These are phyloP conservation scores for Lignosus rhinocerotis DNA, from an alignment of 1,284 basidiomycete genomes.

Conservation along the genomic window DNA sequence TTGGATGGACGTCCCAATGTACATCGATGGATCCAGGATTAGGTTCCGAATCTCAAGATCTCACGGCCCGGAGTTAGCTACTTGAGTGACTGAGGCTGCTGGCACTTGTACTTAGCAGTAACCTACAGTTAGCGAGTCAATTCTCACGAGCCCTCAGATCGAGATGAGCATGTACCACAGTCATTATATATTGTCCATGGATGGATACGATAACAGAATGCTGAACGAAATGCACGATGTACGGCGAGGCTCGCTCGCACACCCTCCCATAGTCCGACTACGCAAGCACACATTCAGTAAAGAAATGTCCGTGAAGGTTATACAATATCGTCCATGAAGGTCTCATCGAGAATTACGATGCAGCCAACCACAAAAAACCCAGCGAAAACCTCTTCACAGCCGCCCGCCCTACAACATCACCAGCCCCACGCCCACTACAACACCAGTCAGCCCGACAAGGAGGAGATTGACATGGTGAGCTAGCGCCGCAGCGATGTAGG, in stretches of 20 bases:
- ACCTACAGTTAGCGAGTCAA: no score
- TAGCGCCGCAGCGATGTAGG: slow-evolving; percentile 59
- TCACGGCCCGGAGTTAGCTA: slow-evolving; percentile 4
- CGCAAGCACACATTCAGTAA: slow-evolving; percentile 12
- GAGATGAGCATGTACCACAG: slow-evolving; percentile 1
- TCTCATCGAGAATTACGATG: slow-evolving; percentile 7
- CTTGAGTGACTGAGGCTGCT: no score
- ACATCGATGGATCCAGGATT: slow-evolving; percentile 8
- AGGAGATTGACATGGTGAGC: slow-evolving; percentile 42
- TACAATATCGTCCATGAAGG: slow-evolving; percentile 22
- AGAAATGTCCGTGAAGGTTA: slow-evolving; percentile 23
- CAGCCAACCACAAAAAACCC: slow-evolving; percentile 10
- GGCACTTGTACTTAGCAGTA: no score
- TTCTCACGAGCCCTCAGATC: neutral
- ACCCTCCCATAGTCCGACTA: slow-evolving; percentile 7
- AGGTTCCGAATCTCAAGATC: slow-evolving; percentile 9
- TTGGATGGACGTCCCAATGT: neutral
- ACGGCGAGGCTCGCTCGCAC: neutral
- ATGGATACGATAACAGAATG: slow-evolving; percentile 2
- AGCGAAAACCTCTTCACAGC: slow-evolving; percentile 7
- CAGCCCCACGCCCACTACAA: slow-evolving; percentile 48
- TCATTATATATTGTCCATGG: slow-evolving; percentile 9
- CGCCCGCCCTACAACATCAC: slow-evolving; percentile 40
- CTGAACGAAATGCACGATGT: neutral
- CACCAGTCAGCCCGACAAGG: slow-evolving; percentile 41